Evolutionary conservation across 345 rosid genomes (phyloP).

Genomic region (Eucalyptus cloeziana): DNA sequence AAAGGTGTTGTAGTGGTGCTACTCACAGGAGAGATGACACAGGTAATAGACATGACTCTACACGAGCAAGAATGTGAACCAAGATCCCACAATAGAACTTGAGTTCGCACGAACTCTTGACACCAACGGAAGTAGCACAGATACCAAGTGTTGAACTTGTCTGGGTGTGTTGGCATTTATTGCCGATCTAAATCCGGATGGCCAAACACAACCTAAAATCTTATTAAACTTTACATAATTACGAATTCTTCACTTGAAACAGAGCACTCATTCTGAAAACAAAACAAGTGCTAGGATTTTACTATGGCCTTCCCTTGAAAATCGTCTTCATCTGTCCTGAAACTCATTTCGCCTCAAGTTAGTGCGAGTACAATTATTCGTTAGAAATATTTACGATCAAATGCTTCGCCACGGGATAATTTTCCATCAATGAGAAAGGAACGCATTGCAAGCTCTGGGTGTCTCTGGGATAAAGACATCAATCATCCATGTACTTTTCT

Average conservation of each 20-base stretch:
- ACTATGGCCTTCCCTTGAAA: not conserved
- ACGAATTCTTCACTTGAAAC: not conserved
- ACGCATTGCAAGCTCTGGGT: not conserved
- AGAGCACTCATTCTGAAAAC: not conserved
- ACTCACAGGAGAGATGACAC: not conserved
- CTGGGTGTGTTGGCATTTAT: not conserved
- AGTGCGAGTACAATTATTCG: not conserved
- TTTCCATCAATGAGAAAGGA: not conserved
- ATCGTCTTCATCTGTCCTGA: not conserved
- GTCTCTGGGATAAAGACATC: not conserved
- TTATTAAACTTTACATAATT: not conserved
- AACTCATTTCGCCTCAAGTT: not conserved
- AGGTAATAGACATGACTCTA: not conserved
- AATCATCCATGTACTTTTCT: not conserved
- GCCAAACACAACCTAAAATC: not conserved
- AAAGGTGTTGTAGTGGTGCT: not conserved
- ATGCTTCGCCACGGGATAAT: not conserved
- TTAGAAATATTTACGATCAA: not conserved
- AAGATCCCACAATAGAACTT: not conserved
- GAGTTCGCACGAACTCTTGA: not conserved
- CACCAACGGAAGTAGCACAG: not conserved
- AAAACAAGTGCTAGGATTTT: not conserved
- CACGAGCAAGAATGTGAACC: not conserved
- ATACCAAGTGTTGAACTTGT: not conserved
- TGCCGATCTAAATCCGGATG: fast-evolving